A percentile compares a stretch with the other conserved stretches of the same genome.
phyloP scores from a whole-genome alignment of 2,329 filamentous ascomycete genomes.

The Colletotrichum gloeosporioides region DNA sequence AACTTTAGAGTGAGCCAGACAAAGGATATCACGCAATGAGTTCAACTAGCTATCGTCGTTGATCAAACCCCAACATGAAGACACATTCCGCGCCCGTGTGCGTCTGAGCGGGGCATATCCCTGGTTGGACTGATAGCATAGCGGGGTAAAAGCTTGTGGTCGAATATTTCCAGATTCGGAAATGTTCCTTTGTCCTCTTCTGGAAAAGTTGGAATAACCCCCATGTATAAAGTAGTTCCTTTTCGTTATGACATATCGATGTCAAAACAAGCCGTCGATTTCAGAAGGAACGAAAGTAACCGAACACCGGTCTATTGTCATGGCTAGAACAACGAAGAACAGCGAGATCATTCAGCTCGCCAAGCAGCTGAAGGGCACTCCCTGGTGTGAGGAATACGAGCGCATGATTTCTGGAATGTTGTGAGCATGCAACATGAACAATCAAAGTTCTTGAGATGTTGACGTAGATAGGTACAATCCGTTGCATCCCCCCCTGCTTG shows the following conservation, averaged over 20 bases:
- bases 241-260: background rate
- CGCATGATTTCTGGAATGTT: conserved; percentile 70
- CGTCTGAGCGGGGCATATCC: background rate
- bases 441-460: background rate
- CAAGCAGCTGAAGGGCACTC: background rate
- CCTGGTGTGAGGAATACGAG: conserved; percentile 60
- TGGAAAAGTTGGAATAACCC: background rate
- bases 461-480: conserved; percentile 45
- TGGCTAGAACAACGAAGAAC: background rate
- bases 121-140: background rate
- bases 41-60: background rate
- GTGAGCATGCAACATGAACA: background rate
- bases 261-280: background rate
- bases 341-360: background rate
- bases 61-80: background rate
- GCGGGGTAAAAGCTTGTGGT: background rate
- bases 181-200: background rate
- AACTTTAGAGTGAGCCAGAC: background rate
- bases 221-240: background rate
- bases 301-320: background rate
- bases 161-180: background rate
- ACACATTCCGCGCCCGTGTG: too few relatives aligned
- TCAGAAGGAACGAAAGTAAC: background rate
- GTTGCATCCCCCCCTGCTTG: conserved; percentile 49
- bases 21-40: background rate